Conservation (phyloP, 805 yeast genomes). For the Schwanniomyces yamadae region DNA sequence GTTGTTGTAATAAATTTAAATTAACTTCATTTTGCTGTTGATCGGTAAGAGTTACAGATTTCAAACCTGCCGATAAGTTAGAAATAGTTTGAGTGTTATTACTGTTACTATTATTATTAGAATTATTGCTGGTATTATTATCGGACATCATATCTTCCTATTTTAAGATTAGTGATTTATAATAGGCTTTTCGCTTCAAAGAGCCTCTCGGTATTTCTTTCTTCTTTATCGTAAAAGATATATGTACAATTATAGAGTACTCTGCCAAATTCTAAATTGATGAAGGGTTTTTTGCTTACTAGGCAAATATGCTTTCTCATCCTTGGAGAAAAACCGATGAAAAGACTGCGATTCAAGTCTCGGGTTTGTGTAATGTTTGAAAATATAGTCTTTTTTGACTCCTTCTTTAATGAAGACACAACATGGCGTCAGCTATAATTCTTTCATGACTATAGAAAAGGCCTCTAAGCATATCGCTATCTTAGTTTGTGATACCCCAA, state of each 20-base stretch:
- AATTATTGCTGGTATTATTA: too few species aligned
- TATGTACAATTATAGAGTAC: too few species aligned
- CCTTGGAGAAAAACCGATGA: neutral
- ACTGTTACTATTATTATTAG: constrained; percentile 9
- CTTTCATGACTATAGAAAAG: constrained; percentile 1
- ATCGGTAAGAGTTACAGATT: constrained; percentile 41
- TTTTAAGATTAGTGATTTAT: too few species aligned
- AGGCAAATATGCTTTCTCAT: too few species aligned
- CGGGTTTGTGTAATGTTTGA: constrained; percentile 1
- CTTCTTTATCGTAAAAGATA: too few species aligned
- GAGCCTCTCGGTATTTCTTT: too few species aligned
- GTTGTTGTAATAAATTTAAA: constrained; percentile 43
- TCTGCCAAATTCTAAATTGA: too few species aligned
- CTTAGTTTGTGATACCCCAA: constrained; percentile 40
- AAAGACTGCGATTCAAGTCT: neutral
- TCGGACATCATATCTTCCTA: too few species aligned
- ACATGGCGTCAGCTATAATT: neutral
- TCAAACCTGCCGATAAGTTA: constrained; percentile 46
- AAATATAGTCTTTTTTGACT: neutral
- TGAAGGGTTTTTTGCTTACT: too few species aligned
- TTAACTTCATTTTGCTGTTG: constrained; percentile 44
- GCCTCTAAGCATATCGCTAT: constrained; percentile 33
- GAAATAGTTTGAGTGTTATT: constrained; percentile 32
- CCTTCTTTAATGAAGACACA: neutral
- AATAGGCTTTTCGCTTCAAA: too few species aligned